phyloP scores from a whole-genome alignment of 352 stramenopile genomes.

The Globisporangium iwayamae region DNA sequence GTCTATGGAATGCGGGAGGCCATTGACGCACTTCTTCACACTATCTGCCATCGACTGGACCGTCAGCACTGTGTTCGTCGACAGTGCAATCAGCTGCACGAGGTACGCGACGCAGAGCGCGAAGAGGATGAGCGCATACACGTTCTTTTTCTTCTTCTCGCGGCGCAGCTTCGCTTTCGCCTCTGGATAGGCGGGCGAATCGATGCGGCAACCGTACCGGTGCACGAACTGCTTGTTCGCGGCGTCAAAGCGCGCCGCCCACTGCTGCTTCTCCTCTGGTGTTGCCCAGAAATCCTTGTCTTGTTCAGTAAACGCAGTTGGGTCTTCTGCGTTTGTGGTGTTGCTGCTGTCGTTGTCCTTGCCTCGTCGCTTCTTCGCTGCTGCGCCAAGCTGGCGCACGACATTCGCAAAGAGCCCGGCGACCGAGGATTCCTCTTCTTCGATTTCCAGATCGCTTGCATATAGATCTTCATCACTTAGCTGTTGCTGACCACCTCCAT shows the following conservation, averaged over 20 bases:
- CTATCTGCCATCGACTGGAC: not conserved
- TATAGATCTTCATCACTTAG: conserved; percentile 4
- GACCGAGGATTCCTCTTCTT: conserved; percentile 15
- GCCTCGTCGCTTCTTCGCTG: not conserved
- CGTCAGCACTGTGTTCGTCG: conserved; percentile 1
- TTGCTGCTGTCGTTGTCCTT: not conserved
- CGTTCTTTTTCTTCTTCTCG: conserved; percentile 21
- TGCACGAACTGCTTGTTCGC: conserved; percentile 21
- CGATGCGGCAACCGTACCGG: conserved; percentile 31
- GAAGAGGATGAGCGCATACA: conserved; percentile 24
- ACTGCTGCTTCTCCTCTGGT: conserved; percentile 24
- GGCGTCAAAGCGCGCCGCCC: conserved; percentile 19
- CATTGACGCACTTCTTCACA: not conserved
- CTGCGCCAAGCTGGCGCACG: not conserved
- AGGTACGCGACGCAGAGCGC: conserved; percentile 24
- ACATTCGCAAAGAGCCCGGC: conserved; percentile 16
- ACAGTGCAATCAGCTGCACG: conserved; percentile 21
- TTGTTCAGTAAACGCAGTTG: conserved; percentile 21
- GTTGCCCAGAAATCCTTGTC: conserved; percentile 24
- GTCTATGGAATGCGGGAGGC: not conserved
- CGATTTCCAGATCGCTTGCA: conserved; percentile 4
- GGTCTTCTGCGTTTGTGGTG: not conserved
- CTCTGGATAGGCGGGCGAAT: conserved; percentile 22
- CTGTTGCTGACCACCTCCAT: not conserved
- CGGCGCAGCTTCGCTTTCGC: conserved; percentile 20